Evolutionary conservation across 148 eudicot species (phyloP).

Genomic region (Linanthus parryae): DNA sequence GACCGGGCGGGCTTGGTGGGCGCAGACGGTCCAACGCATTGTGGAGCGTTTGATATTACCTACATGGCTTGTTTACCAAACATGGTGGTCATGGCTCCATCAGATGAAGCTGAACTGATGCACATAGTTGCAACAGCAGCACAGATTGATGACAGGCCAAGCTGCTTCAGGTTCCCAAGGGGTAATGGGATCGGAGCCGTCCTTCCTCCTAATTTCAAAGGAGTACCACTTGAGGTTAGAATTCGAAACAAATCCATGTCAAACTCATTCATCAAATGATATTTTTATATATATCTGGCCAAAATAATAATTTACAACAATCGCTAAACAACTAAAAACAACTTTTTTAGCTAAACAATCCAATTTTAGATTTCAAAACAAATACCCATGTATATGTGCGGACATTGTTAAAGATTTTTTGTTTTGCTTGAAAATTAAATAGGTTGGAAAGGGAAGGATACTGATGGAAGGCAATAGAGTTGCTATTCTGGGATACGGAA

Average conservation of each 20-base stretch:
- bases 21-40: slow-evolving; percentile 82
- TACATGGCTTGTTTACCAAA: slow-evolving; percentile 80
- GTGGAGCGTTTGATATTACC: slow-evolving; percentile 71
- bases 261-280: no score
- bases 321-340: not conserved
- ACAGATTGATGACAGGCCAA: slow-evolving; percentile 67
- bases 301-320: no score
- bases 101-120: slow-evolving; percentile 69
- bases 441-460: slow-evolving; percentile 75
- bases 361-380: no score
- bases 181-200: slow-evolving; percentile 69
- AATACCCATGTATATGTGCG: no score
- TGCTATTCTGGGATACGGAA: slow-evolving; percentile 62
- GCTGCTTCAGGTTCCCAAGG: slow-evolving; percentile 72
- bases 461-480: slow-evolving; percentile 54
- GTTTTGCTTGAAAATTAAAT: not conserved
- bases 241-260: slow-evolving; percentile 1
- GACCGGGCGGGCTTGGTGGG: slow-evolving; percentile 80
- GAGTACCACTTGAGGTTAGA: slow-evolving; percentile 61
- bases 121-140: slow-evolving; percentile 81
- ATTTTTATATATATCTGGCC: no score
- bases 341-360: no score
- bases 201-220: slow-evolving; percentile 45
- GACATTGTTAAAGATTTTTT: not conserved
- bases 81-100: slow-evolving; percentile 87